Percentiles rank a stretch among this genome's conserved stretches.
phyloP scores from a whole-genome alignment of 345 rosid genomes.

The Microcos paniculata region DNA sequence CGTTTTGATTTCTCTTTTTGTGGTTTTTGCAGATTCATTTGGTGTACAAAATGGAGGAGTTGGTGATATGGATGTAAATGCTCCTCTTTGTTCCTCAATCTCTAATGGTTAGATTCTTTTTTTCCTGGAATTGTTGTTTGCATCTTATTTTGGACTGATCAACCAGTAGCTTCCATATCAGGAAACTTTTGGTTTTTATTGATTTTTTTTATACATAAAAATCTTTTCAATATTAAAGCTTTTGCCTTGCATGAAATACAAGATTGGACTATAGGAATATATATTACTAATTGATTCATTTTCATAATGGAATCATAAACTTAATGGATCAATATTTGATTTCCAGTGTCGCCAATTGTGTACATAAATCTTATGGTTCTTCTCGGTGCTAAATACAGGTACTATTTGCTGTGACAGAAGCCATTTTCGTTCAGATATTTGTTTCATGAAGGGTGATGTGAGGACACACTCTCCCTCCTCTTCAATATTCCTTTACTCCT shows the following conservation, averaged over 20 bases:
- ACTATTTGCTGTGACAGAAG: constrained; percentile 64
- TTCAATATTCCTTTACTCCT: constrained; percentile 43
- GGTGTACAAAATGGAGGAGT: constrained; percentile 38
- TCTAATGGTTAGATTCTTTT: constrained; percentile 49
- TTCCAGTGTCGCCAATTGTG: background rate
- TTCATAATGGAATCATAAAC: background rate
- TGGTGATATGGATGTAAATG: constrained; percentile 27
- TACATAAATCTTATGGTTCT: background rate
- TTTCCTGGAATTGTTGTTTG: background rate
- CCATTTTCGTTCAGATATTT: constrained; percentile 53
- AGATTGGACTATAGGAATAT: background rate
- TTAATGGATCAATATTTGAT: background rate
- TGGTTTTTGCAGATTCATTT: constrained; percentile 53
- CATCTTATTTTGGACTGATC: background rate
- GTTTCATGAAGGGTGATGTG: constrained; percentile 64
- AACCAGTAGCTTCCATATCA: background rate
- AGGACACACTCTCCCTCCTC: constrained; percentile 52
- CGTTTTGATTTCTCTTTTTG: background rate
- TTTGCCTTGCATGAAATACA: background rate
- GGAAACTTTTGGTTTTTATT: background rate
- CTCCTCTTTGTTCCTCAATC: constrained; percentile 50
- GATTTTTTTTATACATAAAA: background rate
- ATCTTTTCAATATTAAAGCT: background rate
- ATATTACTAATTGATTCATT: background rate
- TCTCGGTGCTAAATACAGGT: constrained; percentile 44